Evolutionary conservation across 148 eudicot species (phyloP).

Genomic region (Hydrangea macrophylla): DNA sequence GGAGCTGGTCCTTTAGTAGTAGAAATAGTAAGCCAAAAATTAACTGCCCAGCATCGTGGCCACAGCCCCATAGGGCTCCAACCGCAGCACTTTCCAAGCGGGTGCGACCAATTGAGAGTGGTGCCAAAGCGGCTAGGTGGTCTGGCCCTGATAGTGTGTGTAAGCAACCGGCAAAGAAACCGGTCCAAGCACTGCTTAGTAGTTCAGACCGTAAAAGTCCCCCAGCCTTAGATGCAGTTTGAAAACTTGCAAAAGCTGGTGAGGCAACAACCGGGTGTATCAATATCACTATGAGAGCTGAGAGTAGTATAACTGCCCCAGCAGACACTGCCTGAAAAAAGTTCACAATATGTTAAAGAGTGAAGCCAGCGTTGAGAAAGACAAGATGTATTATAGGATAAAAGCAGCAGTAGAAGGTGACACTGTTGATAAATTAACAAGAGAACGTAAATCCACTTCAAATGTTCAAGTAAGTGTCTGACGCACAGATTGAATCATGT

Average conservation of each 20-base stretch:
- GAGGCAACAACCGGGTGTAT: constrained; percentile 51
- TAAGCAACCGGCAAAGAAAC: constrained; percentile 93
- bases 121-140: constrained; percentile 96
- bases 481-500: neutral
- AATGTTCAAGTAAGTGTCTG: neutral
- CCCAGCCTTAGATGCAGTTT: constrained; percentile 41
- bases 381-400: too few species aligned
- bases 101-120: constrained; percentile 90
- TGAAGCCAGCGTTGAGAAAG: neutral
- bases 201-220: constrained; percentile 55
- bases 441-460: neutral
- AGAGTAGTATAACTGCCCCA: constrained; percentile 53
- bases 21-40: constrained; percentile 81
- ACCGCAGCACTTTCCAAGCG: constrained; percentile 86
- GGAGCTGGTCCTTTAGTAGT: constrained; percentile 85
- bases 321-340: constrained; percentile 51
- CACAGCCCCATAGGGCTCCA: constrained; percentile 99
- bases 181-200: constrained; percentile 90
- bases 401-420: neutral
- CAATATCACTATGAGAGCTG: constrained; percentile 40
- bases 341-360: neutral
- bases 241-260: constrained; percentile 85
- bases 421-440: neutral
- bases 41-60: constrained; percentile 92
- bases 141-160: constrained; percentile 98